Percentiles rank a stretch among this genome's conserved stretches.
Evolutionary conservation across 2,329 filamentous ascomycete genomes (phyloP).

Genomic region (Endoconidiophora laricicola): DNA sequence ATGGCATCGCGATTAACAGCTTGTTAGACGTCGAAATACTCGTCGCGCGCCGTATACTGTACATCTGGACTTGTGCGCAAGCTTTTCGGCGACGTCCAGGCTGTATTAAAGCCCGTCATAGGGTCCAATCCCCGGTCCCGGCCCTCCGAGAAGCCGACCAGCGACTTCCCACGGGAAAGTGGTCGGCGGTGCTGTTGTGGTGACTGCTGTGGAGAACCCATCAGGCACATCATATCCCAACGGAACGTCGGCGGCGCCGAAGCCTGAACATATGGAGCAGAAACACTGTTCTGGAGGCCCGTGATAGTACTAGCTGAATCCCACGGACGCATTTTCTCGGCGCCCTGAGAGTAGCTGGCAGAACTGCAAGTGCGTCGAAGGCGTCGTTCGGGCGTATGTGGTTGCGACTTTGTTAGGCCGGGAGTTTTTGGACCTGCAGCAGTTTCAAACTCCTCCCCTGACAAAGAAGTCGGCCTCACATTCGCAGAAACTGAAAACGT

Average conservation of each 20-base stretch:
- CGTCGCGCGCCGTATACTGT: background rate
- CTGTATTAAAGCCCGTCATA: background rate
- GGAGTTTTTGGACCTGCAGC: no score
- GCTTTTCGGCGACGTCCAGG: conserved; percentile 7
- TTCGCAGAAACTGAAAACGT: no score
- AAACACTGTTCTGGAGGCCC: background rate
- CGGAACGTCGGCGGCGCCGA: background rate
- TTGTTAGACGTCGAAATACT: conserved; percentile 7
- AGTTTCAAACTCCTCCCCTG: no score
- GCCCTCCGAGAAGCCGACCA: conserved; percentile 12
- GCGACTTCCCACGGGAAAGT: conserved; percentile 2
- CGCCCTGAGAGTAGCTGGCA: no score
- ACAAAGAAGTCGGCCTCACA: no score
- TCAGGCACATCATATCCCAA: background rate
- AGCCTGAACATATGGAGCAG: background rate
- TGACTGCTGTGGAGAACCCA: background rate
- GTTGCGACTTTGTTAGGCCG: no score
- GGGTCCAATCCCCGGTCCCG: conserved; percentile 8
- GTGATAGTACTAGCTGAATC: background rate
- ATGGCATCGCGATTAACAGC: conserved; percentile 8
- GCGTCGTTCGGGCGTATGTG: no score
- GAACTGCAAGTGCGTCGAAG: no score
- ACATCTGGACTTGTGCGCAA: background rate
- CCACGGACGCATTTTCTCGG: no score
- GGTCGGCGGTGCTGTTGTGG: background rate